These are phyloP conservation scores for Saksenaea vasiformis DNA, from an alignment of 371 early-diverging fungal genomes.

Conservation along the genomic window DNA sequence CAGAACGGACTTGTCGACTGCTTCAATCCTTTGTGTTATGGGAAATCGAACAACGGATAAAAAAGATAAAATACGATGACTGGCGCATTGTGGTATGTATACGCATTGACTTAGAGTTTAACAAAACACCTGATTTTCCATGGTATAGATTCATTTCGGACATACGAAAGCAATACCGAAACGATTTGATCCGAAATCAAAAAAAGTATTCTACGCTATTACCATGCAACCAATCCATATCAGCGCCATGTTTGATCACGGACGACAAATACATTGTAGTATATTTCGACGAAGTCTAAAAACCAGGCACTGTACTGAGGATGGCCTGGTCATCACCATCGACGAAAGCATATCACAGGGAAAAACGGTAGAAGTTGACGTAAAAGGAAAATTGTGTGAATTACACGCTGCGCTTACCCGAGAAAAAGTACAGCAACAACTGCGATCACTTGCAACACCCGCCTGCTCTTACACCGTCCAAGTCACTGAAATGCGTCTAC, in stretches of 20 bases:
- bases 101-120: not conserved
- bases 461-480: constrained; percentile 41
- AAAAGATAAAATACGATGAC: constrained; percentile 22
- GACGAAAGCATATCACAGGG: constrained; percentile 45
- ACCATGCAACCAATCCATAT: constrained; percentile 46
- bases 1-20: constrained; percentile 37
- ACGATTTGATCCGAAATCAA: constrained; percentile 35
- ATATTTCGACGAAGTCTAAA: constrained; percentile 20
- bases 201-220: constrained; percentile 34
- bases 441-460: constrained; percentile 27
- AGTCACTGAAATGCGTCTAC: constrained; percentile 43
- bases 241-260: constrained; percentile 49
- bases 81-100: constrained; percentile 37
- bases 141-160: constrained; percentile 35
- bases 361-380: constrained; percentile 25
- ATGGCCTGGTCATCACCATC: constrained; percentile 36
- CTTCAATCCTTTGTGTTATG: constrained; percentile 34
- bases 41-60: constrained; percentile 41
- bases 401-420: constrained; percentile 41
- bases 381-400: constrained; percentile 33
- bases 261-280: constrained; percentile 43
- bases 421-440: not conserved
- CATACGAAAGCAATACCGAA: constrained; percentile 35
- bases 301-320: constrained; percentile 17
- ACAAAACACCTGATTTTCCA: not conserved